Conservation (phyloP, 1,139 yeast genomes). For the Hyphopichia burtonii region DNA sequence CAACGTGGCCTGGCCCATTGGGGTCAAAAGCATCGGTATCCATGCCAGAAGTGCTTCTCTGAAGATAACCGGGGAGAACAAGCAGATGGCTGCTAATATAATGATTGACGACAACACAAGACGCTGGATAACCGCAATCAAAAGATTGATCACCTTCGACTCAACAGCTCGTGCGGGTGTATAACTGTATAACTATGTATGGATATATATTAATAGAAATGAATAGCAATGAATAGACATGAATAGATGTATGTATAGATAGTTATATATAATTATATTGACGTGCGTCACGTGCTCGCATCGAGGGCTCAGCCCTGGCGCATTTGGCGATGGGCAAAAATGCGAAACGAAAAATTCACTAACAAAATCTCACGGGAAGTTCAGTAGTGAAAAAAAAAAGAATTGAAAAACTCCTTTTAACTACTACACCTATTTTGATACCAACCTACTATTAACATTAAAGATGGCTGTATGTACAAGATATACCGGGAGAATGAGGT, state of each 20-base stretch:
- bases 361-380: too few relatives aligned
- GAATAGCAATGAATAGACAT: too few relatives aligned
- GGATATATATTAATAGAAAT: too few relatives aligned
- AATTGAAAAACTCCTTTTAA: not conserved
- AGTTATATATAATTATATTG: too few relatives aligned
- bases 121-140: conserved; percentile 73
- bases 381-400: not conserved
- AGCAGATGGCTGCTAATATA: conserved; percentile 60
- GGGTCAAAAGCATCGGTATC: conserved; percentile 76
- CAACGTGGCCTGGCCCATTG: conserved; percentile 92
- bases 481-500: too few relatives aligned
- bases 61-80: conserved; percentile 37
- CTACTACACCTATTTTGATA: not conserved
- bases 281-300: too few relatives aligned
- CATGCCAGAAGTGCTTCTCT: conserved; percentile 64
- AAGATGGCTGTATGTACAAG: conserved; percentile 34
- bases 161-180: too few relatives aligned
- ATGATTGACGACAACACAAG: conserved; percentile 78
- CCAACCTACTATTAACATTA: conserved; percentile 7
- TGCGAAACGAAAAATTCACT: too few relatives aligned
- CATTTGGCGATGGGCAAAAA: too few relatives aligned
- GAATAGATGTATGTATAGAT: too few relatives aligned
- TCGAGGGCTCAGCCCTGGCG: too few relatives aligned
- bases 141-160: conserved; percentile 62
- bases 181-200: too few relatives aligned